These are phyloP conservation scores for Nicotiana sylvestris DNA, from an alignment of 257 asterid species.

Conservation along the genomic window DNA sequence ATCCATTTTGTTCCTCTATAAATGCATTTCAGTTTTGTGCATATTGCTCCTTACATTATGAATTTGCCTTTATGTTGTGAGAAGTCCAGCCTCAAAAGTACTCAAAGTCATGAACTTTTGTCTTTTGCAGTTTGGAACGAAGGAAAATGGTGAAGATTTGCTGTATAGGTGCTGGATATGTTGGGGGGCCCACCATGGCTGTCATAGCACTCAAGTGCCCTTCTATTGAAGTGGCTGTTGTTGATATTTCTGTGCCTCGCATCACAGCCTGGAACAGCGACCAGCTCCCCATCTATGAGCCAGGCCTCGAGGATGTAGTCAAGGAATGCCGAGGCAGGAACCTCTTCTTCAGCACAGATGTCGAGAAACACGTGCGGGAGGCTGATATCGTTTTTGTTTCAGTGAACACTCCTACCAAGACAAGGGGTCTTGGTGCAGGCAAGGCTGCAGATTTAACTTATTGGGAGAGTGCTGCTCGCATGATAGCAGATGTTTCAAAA, in stretches of 20 bases:
- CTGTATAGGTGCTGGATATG: constrained; percentile 31
- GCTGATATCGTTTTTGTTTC: constrained; percentile 32
- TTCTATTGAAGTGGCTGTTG: constrained; percentile 24
- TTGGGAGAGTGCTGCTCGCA: constrained; percentile 34
- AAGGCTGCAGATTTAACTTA: constrained; percentile 30
- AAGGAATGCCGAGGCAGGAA: constrained; percentile 28
- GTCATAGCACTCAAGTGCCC: constrained; percentile 31
- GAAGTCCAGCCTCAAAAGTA: constrained; percentile 1
- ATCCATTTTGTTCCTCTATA: not conserved
- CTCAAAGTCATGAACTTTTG: not conserved
- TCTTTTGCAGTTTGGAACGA: constrained; percentile 8
- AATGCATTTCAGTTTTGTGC: not conserved
- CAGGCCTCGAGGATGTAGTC: constrained; percentile 25
- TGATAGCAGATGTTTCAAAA: constrained; percentile 29
- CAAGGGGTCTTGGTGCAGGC: constrained; percentile 31
- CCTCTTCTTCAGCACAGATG: constrained; percentile 32
- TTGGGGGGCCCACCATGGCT: constrained; percentile 28
- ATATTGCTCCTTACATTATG: not conserved
- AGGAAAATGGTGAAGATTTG: constrained; percentile 30
- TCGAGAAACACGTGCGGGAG: constrained; percentile 24
- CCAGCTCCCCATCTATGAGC: constrained; percentile 28
- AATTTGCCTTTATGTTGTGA: not conserved
- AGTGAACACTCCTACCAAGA: constrained; percentile 29
- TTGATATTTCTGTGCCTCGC: constrained; percentile 29
- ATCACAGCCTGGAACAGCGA: constrained; percentile 30